A percentile compares a stretch with the other conserved stretches of the same genome.
Conservation (phyloP, 345 rosid genomes). For the Eucalyptus globulus region DNA sequence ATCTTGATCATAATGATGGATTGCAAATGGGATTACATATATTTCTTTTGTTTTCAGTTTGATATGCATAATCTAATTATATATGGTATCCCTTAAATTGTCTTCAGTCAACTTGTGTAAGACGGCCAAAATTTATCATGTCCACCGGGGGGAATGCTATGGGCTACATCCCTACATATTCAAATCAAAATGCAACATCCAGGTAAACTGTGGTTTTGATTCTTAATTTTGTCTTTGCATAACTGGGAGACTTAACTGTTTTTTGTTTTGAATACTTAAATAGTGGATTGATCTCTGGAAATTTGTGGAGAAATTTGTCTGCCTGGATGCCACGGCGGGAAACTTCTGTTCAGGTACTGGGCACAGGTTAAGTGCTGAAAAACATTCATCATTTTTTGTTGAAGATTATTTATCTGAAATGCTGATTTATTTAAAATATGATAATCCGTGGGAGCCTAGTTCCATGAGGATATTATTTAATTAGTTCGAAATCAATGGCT, state of each 20-base stretch:
- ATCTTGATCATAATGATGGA: neutral
- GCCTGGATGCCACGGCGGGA: constrained; percentile 84
- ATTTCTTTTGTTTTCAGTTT: neutral
- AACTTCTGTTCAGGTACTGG: constrained; percentile 49
- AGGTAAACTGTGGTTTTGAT: constrained; percentile 24
- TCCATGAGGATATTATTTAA: neutral
- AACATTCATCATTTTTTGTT: neutral
- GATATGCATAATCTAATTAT: neutral
- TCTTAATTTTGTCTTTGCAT: neutral
- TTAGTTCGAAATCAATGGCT: neutral
- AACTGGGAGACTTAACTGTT: neutral
- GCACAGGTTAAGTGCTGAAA: neutral
- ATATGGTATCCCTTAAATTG: neutral
- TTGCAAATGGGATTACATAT: neutral
- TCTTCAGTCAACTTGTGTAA: constrained; percentile 61
- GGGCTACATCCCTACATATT: constrained; percentile 58
- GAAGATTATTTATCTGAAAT: neutral
- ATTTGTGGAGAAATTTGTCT: constrained; percentile 74
- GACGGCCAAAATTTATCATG: constrained; percentile 83
- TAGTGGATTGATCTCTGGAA: constrained; percentile 75
- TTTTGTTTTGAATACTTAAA: constrained; percentile 2
- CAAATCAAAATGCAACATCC: constrained; percentile 44
- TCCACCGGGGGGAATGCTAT: constrained; percentile 79
- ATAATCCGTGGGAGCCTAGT: neutral
- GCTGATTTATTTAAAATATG: neutral